Evolutionary conservation across 345 rosid genomes (phyloP), one percentile per base, ranked within the genome.

Genomic region (Eucalyptus erythrocorys): DNA sequence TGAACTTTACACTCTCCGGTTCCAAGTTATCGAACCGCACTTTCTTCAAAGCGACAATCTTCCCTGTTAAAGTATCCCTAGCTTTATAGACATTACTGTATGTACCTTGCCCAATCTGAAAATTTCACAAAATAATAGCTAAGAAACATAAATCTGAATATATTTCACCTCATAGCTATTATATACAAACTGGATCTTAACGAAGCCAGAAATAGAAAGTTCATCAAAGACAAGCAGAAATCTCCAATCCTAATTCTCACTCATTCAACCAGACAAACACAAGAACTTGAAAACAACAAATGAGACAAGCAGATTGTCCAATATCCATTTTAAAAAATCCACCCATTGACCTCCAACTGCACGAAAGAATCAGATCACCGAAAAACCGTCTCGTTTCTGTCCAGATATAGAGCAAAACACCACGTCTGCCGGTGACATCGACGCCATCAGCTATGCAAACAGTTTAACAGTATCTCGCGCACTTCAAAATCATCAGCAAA

Each of bases 21-120:
- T 96, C 98, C 95, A 95, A 90, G 93, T 96, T 95, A 80, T 96
- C 96, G 76, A 96, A 96, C 47, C 98, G 94, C 86, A 96, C 98
- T 90, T 96, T 96, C 92, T 96, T 96, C 87, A 96, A 90, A 26
- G 98, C 98, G 87, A 96, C 98, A 87, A 95, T 92, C 92, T 94
- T 94, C 64, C 96, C 96, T 4, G 95, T 94, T 87, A 95, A 87
- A n/a, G 91, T 89, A 92, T 96, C 98, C 91, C 95, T 96, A 88
- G 98, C 98, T 94, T 95, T 96, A 89, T 96, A 96, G 92, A 96
- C 98, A 93, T 96, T 95, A 92, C 98, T 96, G 90, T 96, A 96
- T n/a, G 98, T 96, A 85, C 97, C 98, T 90, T 96, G 96, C 66
- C 97, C 98, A 92, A 96, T 93, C 98, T 96, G 90, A 48, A 89